Evolutionary conservation across 306 rosid species (phyloP), one percentile per base, ranked within the genome.

Genomic region (Prunus davidiana): DNA sequence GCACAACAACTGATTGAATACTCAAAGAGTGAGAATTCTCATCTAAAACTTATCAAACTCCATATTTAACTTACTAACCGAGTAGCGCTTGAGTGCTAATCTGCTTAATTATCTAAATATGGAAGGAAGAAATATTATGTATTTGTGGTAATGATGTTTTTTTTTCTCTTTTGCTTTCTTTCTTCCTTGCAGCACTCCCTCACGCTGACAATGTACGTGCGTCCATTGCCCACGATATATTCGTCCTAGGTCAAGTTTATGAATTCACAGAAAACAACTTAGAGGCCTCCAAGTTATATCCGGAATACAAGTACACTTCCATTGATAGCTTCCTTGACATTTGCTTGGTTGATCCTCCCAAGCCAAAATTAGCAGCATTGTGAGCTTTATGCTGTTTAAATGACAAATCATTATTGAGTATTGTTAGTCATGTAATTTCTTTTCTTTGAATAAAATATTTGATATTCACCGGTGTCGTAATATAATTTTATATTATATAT

Each of bases 241-340:
- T 86, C 71, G 57, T 84, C 15, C 55, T 70, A 70, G 90, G 86
- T 3, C 73, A 65, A 8, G 70, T 38, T 52, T 84, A 78, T 79
- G 81, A 79, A 79, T 70, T 79, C 30, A 65, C 72, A 1, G 51
- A 56, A 4, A 30, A 81, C 0, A 66, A 87, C 41, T 30, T 87
- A 0, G 90, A 84, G 55, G 79, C 90, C 34, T 84, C 90, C 22
- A 3, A 76, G 54, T 65, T 87, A 45, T 87, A 79, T 71, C 77
- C 86, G 3, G 71, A 84, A 30, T 68, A 82, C 81, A 79, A 82
- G 0, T 79, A 84, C 69, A 82, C 88, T n/a, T 61, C 73, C 1
- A 22, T 84, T 55, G 77, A 87, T 62, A 74, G 72, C n/a, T 76
- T 64, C 69, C 85, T 87, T 22, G 70, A 82, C 20, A 16, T 77